Percentiles rank a stretch among this genome's conserved stretches.
These are phyloP conservation scores for Purpureocillium takamizusanense DNA, from an alignment of 2,329 filamentous ascomycete species.

Conservation along the genomic window DNA sequence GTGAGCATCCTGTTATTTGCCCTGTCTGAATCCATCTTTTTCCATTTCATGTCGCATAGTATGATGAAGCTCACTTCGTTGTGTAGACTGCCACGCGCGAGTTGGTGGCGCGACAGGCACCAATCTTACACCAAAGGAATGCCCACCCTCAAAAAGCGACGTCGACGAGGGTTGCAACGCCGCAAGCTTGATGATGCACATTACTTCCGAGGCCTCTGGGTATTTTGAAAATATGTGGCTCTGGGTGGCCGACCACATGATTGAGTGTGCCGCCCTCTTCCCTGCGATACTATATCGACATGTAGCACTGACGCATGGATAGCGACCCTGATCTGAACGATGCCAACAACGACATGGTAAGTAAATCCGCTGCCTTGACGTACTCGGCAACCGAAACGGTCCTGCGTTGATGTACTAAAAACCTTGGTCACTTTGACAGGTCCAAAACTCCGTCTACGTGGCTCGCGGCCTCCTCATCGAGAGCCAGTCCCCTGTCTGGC, in stretches of 20 bases:
- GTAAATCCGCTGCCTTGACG: no score
- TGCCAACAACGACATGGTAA: constrained; percentile 47
- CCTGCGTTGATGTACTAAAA: no score
- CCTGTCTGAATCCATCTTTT: no score
- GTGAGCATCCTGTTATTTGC: constrained; percentile 13
- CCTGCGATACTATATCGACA: background rate
- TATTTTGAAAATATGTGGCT: constrained; percentile 50
- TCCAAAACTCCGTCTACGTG: constrained; percentile 22
- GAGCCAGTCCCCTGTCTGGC: constrained; percentile 14
- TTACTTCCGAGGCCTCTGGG: constrained; percentile 36
- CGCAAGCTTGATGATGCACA: constrained; percentile 43
- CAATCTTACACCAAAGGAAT: constrained; percentile 51
- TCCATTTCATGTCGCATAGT: no score
- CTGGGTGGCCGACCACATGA: constrained; percentile 60
- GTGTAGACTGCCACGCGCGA: constrained; percentile 59
- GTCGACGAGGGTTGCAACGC: constrained; percentile 49
- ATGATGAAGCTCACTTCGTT: background rate
- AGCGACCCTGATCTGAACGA: constrained; percentile 21
- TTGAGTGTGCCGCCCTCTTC: constrained; percentile 7
- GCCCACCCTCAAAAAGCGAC: constrained; percentile 33
- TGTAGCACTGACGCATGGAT: background rate
- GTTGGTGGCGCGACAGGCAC: constrained; percentile 63
- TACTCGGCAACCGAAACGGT: no score
- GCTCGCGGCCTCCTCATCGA: constrained; percentile 27
- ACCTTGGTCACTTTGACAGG: no score